Base-by-base conservation (phyloP, 2,329 filamentous ascomycete genomes). In the Apiospora rasikravindrae region DNA sequence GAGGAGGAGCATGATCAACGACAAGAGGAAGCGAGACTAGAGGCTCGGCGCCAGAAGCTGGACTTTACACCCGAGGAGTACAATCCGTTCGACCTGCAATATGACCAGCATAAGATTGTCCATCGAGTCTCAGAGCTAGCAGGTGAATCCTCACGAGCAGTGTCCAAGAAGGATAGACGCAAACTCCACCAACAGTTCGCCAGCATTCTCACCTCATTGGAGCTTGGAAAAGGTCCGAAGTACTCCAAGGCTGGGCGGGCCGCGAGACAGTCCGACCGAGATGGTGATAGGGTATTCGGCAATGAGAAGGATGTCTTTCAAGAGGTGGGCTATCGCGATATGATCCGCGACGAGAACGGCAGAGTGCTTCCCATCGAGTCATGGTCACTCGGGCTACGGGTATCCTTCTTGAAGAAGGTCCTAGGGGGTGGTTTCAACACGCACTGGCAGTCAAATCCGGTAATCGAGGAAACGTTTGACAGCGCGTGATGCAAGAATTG, bases 191-290 rank as follows among this genome's bases (percentile, higher is more conserved):
- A 85, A 40, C 84, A 81, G 26, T 85, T 89, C 47, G 80, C 81
- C 64, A 88, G 87, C 76, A 86, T 89, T 67, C 82, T 88, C 61
- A 89, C 86, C 0, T 89, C 87, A 1, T 82, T 89, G 2, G 87
- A 89, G 77, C 83, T 84, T 2, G 85, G 87, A 53, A 86, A 87
- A 53, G 88, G 88, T 0, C 88, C 88, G 0, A 86, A 84, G 45
- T 90, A 88, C 76, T 88, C 87, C 8, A 87, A 84, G 0, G 86
- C 87, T 1, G 79, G 81, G 10, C 80, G 82, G 71, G 82, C 75
- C 78, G 81, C 77, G 47, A 82, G 71, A 51, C 85, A 86, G 71
- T 83, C 84, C 1, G 82, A 86, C 72, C 84, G 83, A 0, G 83
- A 83, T 26, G 81, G 82, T 4, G 80, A 79, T 4, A 83, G 83